Evolutionary conservation across 73 alveolate species (phyloP), one percentile per base, ranked within the genome.

Genomic region (Paramecium primaurelia): DNA sequence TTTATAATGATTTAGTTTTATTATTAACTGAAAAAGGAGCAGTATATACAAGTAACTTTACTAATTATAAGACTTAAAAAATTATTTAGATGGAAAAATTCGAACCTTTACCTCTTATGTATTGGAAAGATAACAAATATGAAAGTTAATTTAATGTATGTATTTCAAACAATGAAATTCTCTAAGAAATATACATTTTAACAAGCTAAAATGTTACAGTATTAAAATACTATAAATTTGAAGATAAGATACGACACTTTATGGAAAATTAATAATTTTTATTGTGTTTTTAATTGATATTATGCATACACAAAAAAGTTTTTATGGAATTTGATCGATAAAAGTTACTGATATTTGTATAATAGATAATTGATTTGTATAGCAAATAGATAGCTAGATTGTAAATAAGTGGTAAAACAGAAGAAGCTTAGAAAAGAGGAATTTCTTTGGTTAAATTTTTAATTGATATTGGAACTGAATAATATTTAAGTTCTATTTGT

Each of bases 41-140:
- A 9, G 73, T 80, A 4, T 80, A 32, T 49, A 80, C 91, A 12
- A 49, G 64, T 8, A 80, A 80, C 30, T 45, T 80, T 14, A 10
- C 44, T 25, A 80, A 42, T 20, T 42, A 18, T 32, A 80, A 80
- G n/a, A 12, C 18, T 32, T 44, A 80, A 7, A 80, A 80, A 26
- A 42, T 80, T 22, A 80, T 80, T 45, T 22, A 40, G 25, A 42
- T 80, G 16, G 32, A 40, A 5, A 2, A 80, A 26, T 80, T 80
- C 20, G 75, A 49, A 4, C 71, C 73, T 12, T 25, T 80, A 47
- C 91, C 91, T 2, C 34, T 80, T 26, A 80, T 80, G 91, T 80
- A 80, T 80, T 80, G 91, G 91, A 80, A 47, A 45, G 91, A 80
- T 47, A 80, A 80, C 18, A 80, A 80, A 80, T 80, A 80, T 80